These are phyloP conservation scores for Coemansia interrupta DNA, from an alignment of 192 early-diverging fungal species.

Conservation along the genomic window DNA sequence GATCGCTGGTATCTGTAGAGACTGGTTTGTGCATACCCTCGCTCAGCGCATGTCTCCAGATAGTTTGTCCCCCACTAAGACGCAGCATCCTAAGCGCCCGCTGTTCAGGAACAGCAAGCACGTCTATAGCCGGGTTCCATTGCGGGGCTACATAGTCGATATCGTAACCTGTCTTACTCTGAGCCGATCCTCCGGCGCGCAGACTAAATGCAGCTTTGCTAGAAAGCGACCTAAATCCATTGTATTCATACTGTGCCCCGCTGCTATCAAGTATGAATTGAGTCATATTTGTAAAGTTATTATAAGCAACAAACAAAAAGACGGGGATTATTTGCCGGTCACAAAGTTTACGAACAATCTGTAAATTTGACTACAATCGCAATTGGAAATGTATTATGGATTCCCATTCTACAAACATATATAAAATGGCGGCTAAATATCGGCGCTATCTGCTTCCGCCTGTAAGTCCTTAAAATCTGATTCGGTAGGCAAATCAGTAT, in stretches of 20 bases:
- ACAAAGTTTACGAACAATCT: no score
- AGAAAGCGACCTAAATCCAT: slow-evolving; percentile 40
- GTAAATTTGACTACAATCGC: no score
- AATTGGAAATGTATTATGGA: no score
- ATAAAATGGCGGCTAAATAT: no score
- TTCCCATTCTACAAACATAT: no score
- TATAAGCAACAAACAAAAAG: no score
- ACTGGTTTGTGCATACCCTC: slow-evolving; percentile 9
- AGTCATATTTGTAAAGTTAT: no score
- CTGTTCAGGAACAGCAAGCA: slow-evolving; percentile 41
- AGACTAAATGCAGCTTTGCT: slow-evolving; percentile 16
- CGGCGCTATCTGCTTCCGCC: no score
- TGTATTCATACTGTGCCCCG: background rate
- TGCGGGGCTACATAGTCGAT: slow-evolving; percentile 19
- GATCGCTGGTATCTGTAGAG: background rate
- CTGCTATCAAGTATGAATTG: background rate
- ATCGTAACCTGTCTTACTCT: slow-evolving; percentile 4
- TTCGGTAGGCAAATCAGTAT: background rate
- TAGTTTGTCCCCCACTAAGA: slow-evolving; percentile 41
- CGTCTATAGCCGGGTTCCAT: slow-evolving; percentile 38
- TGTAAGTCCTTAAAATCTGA: no score
- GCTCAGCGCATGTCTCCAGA: slow-evolving; percentile 29
- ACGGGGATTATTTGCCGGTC: no score
- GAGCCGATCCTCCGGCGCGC: slow-evolving; percentile 16
- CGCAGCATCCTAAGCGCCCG: slow-evolving; percentile 32